phyloP scores from a whole-genome alignment of 2,329 filamentous ascomycete species.

The Verticillium albo-atrum region DNA sequence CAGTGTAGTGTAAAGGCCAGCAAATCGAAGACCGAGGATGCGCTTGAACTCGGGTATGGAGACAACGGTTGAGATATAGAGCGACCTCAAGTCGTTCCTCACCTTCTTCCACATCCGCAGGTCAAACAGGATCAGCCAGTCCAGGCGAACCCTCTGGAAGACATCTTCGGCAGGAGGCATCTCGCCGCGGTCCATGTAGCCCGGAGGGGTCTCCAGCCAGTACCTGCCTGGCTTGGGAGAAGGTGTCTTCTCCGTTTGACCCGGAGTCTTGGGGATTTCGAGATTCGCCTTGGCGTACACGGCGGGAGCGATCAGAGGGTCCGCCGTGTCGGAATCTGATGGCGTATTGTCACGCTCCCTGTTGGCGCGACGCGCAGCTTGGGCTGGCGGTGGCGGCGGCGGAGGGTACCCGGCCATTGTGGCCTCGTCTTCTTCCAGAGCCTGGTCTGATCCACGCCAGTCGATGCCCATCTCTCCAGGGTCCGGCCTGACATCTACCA shows the following conservation, averaged over 20 bases:
- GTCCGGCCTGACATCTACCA: conserved; percentile 47
- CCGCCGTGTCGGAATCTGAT: conserved; percentile 69
- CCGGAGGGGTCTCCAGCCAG: conserved; percentile 78
- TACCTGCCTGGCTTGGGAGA: conserved; percentile 69
- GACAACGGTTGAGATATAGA: conserved; percentile 96
- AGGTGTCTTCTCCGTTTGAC: conserved; percentile 36
- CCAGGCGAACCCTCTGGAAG: conserved; percentile 81
- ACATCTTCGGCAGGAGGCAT: conserved; percentile 78
- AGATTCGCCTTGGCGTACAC: conserved; percentile 61
- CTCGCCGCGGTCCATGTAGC: conserved; percentile 58
- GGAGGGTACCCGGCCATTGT: conserved; percentile 72
- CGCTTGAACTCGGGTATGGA: conserved; percentile 95
- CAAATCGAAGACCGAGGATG: conserved; percentile 86
- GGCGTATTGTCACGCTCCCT: conserved; percentile 60
- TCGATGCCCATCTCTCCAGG: conserved; percentile 36
- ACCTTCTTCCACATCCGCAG: conserved; percentile 95
- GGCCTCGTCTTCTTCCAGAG: conserved; percentile 71
- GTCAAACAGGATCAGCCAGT: conserved; percentile 94
- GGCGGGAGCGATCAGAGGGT: conserved; percentile 58
- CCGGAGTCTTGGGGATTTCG: conserved; percentile 79
- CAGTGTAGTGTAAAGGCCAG: conserved; percentile 87
- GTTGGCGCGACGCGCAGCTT: conserved; percentile 35
- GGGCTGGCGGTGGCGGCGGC: conserved; percentile 52
- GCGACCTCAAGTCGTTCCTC: conserved; percentile 80
- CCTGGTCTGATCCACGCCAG: conserved; percentile 56